Base-by-base conservation (phyloP, 2,329 filamentous ascomycete species). In the Seiridium cupressi region DNA sequence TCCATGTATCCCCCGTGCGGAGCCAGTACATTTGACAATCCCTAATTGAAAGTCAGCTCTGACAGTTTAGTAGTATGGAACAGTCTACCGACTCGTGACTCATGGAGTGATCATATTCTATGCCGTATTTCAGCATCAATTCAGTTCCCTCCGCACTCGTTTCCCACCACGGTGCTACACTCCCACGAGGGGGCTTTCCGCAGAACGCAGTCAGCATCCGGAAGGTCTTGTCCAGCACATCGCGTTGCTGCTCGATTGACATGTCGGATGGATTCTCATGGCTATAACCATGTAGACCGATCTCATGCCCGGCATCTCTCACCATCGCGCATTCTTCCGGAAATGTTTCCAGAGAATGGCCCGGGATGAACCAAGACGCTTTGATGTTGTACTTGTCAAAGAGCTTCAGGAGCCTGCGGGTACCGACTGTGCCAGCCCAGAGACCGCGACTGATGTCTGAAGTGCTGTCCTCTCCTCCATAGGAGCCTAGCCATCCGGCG, bases 81-180 rank as follows among this genome's bases (percentile, higher is more conserved):
- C 18, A 26, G 18, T 26, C 18, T 26, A 26, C 18, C 18, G 2
- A 26, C 18, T 89, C 78, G 68, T 89, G 86, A 55, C 77, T 81
- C 83, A 90, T 88, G 61, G 79, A 83, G 69, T 90, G 87, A 66
- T 90, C 88, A 67, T 90, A 90, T 65, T 89, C 86, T 62, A 90
- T 85, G 11, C 88, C 87, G 67, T 90, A 90, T 63, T 79, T 81
- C 13, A 89, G 77, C 66, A 90, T 76, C 13, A 90, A 73, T 63
- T 90, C 84, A 0, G 84, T 84, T 3, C 87, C 88, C 69, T 91
- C 89, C 63, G 84, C 81, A 61, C 83, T 87, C 0, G 84, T 87
- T 69, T 92, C 89, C 89, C 89, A 93, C 69, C 69, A 93, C 0
- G 90, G 90, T 0, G 89, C 89, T 0, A 92, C 89, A 44, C 83